Percentiles rank a stretch among this genome's conserved stretches.
These are phyloP conservation scores for Flueggea neowawraea DNA, from an alignment of 441 rosid species.

Conservation along the genomic window DNA sequence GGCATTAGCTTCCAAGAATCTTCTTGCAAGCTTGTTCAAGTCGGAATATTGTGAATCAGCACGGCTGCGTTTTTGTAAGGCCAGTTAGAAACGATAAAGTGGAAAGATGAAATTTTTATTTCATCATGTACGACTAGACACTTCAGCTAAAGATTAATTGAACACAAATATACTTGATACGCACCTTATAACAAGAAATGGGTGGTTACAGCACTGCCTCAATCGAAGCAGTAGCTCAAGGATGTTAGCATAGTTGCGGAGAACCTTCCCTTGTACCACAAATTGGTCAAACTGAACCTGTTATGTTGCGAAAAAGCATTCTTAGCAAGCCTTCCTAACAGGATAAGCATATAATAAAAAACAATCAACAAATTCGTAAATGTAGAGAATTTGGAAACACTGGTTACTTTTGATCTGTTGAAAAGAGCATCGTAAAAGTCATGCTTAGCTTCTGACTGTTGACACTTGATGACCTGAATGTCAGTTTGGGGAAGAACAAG, in stretches of 20 bases:
- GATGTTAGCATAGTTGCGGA: slow-evolving; percentile 64
- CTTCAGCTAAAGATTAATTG: too few species aligned
- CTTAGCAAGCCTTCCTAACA: neutral
- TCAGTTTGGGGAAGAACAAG: slow-evolving; percentile 74
- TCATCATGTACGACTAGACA: too few species aligned
- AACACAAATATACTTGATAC: neutral
- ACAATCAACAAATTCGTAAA: too few species aligned
- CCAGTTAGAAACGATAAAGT: neutral
- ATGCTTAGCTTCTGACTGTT: slow-evolving; percentile 60
- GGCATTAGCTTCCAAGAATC: slow-evolving; percentile 47
- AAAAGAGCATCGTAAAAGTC: slow-evolving; percentile 66
- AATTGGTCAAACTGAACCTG: slow-evolving; percentile 72
- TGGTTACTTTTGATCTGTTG: slow-evolving; percentile 58
- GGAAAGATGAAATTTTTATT: neutral
- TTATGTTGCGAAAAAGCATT: slow-evolving; percentile 7
- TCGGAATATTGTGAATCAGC: slow-evolving; percentile 52
- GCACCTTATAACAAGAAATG: slow-evolving; percentile 71
- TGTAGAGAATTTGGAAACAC: too few species aligned
- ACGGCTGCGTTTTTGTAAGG: slow-evolving; percentile 21
- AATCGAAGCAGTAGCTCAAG: slow-evolving; percentile 68
- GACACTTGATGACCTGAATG: slow-evolving; percentile 49
- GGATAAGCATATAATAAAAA: neutral
- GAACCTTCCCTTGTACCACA: slow-evolving; percentile 74
- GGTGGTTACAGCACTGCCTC: slow-evolving; percentile 82
- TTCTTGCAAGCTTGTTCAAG: slow-evolving; percentile 54